These are phyloP conservation scores for Phaeoacremonium minimum DNA, from an alignment of 2,329 filamentous ascomycete species.

Conservation along the genomic window DNA sequence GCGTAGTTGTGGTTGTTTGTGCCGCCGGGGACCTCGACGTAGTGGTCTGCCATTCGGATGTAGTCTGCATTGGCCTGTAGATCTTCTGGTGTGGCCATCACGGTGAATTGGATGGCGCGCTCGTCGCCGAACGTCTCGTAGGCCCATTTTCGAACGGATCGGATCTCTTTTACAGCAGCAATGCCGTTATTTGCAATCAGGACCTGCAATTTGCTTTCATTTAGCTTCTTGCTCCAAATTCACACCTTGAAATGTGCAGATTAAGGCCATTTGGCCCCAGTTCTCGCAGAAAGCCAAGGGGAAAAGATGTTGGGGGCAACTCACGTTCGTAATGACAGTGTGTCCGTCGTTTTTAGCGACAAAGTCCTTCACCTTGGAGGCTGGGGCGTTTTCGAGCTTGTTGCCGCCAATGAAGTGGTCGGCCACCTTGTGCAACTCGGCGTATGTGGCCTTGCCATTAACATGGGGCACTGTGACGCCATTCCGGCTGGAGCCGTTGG, in stretches of 20 bases:
- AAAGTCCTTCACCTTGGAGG: slow-evolving; percentile 93
- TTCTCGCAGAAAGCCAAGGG: too few relatives aligned
- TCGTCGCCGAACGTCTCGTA: slow-evolving; percentile 99
- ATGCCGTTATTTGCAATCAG: slow-evolving; percentile 99
- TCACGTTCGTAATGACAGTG: slow-evolving; percentile 96
- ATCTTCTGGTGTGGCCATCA: slow-evolving; percentile 99
- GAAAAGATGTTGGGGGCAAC: slow-evolving; percentile 27
- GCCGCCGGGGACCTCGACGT: slow-evolving; percentile 96
- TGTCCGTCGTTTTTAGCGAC: slow-evolving; percentile 85
- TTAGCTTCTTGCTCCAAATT: background rate
- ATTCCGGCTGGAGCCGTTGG: slow-evolving; percentile 31
- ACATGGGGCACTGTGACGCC: slow-evolving; percentile 45
- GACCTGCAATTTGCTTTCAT: slow-evolving; percentile 52
- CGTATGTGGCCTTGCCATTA: slow-evolving; percentile 63
- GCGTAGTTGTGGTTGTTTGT: slow-evolving; percentile 99
- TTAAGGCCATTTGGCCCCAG: background rate
- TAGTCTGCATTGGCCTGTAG: slow-evolving; percentile 96
- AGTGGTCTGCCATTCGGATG: slow-evolving; percentile 99
- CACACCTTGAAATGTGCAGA: background rate
- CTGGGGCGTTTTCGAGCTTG: slow-evolving; percentile 72
- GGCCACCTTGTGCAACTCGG: slow-evolving; percentile 77
- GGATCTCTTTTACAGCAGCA: slow-evolving; percentile 97
- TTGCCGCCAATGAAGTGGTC: slow-evolving; percentile 98
- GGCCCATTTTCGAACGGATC: slow-evolving; percentile 99
- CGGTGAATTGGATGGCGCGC: slow-evolving; percentile 96